A percentile compares a stretch with the other conserved stretches of the same genome.
These are phyloP conservation scores for Metarhizium rileyi DNA, from an alignment of 2,329 filamentous ascomycete genomes.

Conservation along the genomic window DNA sequence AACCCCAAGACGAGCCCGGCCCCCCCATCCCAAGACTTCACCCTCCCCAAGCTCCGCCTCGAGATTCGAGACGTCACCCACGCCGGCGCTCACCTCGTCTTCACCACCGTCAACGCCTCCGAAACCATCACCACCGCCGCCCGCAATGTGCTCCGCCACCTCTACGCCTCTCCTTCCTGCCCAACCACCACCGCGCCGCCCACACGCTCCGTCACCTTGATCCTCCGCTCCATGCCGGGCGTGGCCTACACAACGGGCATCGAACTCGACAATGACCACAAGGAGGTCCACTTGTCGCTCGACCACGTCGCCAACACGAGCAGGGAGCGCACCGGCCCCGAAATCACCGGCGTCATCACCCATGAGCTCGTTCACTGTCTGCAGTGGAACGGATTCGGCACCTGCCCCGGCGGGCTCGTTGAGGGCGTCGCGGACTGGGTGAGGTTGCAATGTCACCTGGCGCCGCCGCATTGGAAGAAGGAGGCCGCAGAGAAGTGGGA, in stretches of 20 bases:
- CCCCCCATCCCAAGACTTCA: conserved; percentile 19
- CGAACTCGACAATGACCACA: conserved; percentile 75
- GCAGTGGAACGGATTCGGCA: conserved; percentile 60
- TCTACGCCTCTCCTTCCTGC: conserved; percentile 50
- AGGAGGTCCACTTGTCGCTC: conserved; percentile 84
- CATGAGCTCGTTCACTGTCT: conserved; percentile 96
- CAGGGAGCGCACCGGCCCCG: conserved; percentile 34
- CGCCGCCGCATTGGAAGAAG: conserved; percentile 74
- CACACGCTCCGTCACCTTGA: conserved; percentile 78
- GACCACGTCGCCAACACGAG: conserved; percentile 54
- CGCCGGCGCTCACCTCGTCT: conserved; percentile 56
- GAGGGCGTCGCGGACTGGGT: conserved; percentile 95
- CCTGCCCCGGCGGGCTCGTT: conserved; percentile 65
- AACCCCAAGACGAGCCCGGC: background rate
- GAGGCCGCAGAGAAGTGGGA: conserved; percentile 61
- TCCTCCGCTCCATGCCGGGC: conserved; percentile 69
- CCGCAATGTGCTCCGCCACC: conserved; percentile 55
- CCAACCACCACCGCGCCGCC: conserved; percentile 37
- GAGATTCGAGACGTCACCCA: conserved; percentile 49
- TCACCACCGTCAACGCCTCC: conserved; percentile 53
- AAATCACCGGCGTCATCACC: conserved; percentile 75
- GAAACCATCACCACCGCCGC: conserved; percentile 54
- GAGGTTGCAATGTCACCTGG: conserved; percentile 60
- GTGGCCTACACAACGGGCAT: conserved; percentile 82
- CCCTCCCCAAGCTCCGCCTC: conserved; percentile 47